Base-by-base conservation (phyloP, 2,329 filamentous ascomycete species). In the Apiospora aurea region DNA sequence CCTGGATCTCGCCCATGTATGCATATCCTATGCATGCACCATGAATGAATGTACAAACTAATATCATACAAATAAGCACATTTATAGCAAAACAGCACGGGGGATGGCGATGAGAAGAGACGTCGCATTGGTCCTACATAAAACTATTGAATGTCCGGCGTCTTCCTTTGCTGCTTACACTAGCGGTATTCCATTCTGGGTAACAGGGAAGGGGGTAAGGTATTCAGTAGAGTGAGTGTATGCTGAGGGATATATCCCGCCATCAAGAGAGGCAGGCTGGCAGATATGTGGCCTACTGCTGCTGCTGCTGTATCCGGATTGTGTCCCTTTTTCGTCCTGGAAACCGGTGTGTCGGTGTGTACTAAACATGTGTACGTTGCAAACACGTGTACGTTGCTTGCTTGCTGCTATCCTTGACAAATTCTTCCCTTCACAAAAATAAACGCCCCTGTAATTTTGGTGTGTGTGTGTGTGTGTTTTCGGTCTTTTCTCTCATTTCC, bases 361-460 rank as follows among this genome's bases (percentile, higher is more conserved):
- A 64, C 57, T 64, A 64, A 64, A 64, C 57, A 64, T 14, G 34
- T 64, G 57, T 64, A 41, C 34, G 57, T 34, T 64, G n/a, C n/a
- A 64, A 64, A 64, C 57, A 64, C 6, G 34, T 64, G 57, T 64
- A 41, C 34, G 57, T 34, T 64, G n/a, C n/a, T n/a, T n/a, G n/a
- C n/a, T n/a, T n/a, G n/a, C n/a, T n/a, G 57, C 18, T 41, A 64
- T 64, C 11, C 34, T 41, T 41, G 18, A 64, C 57, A 64, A 11
- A 11, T 38, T 64, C 57, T 38, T 53, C 34, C 38, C 29, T 29
- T 64, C 57, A n/a, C 11, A 64, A 41, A 41, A 3, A n/a, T n/a
- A n/a, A n/a, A 29, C 29, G 29, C 34, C 10, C 34, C 57, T 61
- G 29, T 38, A 21, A 6, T 64, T 64, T 41, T 64, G 57, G 29